phyloP scores from a whole-genome alignment of 345 rosid species.

The Linum usitatissimum region DNA sequence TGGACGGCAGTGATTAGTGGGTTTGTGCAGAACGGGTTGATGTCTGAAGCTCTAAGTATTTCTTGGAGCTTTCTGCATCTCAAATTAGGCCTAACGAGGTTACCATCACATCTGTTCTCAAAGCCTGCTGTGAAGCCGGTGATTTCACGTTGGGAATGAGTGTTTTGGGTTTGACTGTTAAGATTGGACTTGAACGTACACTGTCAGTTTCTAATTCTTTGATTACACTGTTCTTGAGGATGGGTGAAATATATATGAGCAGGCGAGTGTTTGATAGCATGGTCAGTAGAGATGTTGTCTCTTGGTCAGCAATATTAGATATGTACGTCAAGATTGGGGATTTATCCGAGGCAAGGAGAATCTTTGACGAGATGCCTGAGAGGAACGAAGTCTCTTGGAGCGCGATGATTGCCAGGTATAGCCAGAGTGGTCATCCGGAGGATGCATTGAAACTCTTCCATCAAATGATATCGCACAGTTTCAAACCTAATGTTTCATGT shows the following conservation, averaged over 20 bases:
- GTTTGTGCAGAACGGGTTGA: conserved; percentile 34
- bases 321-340: conserved; percentile 33
- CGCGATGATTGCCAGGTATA: conserved; percentile 44
- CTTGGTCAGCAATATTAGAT: conserved; percentile 56
- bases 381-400: conserved; percentile 59
- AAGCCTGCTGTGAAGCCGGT: conserved; percentile 30
- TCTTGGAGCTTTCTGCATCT: conserved; percentile 30
- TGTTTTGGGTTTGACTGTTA: conserved; percentile 35
- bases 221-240: conserved; percentile 39
- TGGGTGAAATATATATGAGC: conserved; percentile 31
- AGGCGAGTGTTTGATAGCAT: conserved; percentile 35
- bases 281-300: conserved; percentile 39
- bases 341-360: conserved; percentile 35
- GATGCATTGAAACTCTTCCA: conserved; percentile 39
- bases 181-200: conserved; percentile 32
- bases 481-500: conserved; percentile 32
- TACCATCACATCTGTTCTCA: conserved; percentile 36
- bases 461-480: conserved; percentile 27
- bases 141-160: conserved; percentile 29
- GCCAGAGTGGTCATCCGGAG: conserved; percentile 37
- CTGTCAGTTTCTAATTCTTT: conserved; percentile 41
- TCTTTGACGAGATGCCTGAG: conserved; percentile 43
- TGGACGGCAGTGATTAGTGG: conserved; percentile 53
- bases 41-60: conserved; percentile 37
- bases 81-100: conserved; percentile 37